phyloP scores from a whole-genome alignment of 495 filamentous ascomycete genomes.

The Evernia prunastri region DNA sequence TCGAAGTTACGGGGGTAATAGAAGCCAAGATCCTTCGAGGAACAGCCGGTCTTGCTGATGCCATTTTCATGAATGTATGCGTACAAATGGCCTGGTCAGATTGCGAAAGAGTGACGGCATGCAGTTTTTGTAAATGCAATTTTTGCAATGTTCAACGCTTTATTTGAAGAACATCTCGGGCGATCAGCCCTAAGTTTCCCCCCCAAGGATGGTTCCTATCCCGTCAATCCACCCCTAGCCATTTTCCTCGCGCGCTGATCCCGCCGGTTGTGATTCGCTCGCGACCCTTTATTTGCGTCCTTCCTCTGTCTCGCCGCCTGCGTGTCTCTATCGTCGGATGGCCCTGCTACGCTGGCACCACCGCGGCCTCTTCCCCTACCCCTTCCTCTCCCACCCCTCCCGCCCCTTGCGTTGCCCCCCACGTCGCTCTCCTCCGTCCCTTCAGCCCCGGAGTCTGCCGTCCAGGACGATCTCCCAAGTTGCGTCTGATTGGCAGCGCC shows the following conservation, averaged over 20 bases:
- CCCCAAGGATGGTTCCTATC: slow-evolving; percentile 25
- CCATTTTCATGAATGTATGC: no score
- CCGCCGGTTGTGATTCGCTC: slow-evolving; percentile 73
- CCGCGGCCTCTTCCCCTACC: slow-evolving; percentile 43
- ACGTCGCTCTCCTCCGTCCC: slow-evolving; percentile 37
- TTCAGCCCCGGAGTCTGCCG: slow-evolving; percentile 20
- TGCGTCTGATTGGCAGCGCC: slow-evolving; percentile 45
- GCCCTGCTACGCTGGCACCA: slow-evolving; percentile 52
- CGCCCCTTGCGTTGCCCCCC: slow-evolving; percentile 38
- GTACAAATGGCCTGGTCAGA: no score
- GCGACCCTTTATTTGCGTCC: slow-evolving; percentile 67
- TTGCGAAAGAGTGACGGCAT: no score
- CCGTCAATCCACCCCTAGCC: slow-evolving; percentile 53
- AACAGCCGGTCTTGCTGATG: no score
- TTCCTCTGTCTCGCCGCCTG: slow-evolving; percentile 61
- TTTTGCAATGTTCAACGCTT: neutral
- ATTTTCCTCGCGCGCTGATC: slow-evolving; percentile 75
- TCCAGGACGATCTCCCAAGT: slow-evolving; percentile 52
- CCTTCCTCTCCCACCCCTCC: slow-evolving; percentile 43
- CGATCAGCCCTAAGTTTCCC: neutral
- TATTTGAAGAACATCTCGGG: neutral
- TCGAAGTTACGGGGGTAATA: no score
- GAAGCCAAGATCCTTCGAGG: no score
- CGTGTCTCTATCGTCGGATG: slow-evolving; percentile 51
- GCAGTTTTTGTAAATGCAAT: neutral